phyloP scores from a whole-genome alignment of 2,329 filamentous ascomycete species.

The Penicillium sp. region DNA sequence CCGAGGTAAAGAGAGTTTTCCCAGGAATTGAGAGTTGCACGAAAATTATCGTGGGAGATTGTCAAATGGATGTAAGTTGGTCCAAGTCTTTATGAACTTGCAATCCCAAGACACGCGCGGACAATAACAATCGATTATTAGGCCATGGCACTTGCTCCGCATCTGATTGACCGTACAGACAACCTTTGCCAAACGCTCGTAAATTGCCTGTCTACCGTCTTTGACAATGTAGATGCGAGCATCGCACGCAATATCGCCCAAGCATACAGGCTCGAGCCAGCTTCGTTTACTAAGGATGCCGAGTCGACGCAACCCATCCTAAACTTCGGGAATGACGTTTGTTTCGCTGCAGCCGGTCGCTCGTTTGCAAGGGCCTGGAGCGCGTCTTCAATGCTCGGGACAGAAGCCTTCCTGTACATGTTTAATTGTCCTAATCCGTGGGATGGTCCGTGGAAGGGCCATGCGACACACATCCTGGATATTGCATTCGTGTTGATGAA shows the following conservation, averaged over 20 bases:
- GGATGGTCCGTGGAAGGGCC: neutral
- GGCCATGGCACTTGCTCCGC: neutral
- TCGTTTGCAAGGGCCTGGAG: neutral
- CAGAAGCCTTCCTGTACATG: neutral
- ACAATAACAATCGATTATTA: neutral
- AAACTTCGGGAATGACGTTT: neutral
- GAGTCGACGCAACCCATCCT: neutral
- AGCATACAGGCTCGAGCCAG: neutral
- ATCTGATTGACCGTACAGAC: neutral
- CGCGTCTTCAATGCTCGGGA: neutral
- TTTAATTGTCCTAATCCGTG: neutral
- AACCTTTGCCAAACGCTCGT: neutral
- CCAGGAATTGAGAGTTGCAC: too few relatives aligned
- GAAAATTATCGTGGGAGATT: neutral
- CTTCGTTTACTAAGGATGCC: neutral
- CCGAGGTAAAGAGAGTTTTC: neutral
- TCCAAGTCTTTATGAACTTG: neutral
- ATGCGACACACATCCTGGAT: neutral
- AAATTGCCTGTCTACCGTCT: neutral
- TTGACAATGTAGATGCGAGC: neutral
- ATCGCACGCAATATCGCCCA: neutral
- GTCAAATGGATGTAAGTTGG: neutral
- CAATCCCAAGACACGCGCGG: neutral
- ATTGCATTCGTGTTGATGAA: neutral
- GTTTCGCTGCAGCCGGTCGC: neutral